Evolutionary conservation across 78 protist species (phyloP).

Genomic region (Emiliania huxleyi): DNA sequence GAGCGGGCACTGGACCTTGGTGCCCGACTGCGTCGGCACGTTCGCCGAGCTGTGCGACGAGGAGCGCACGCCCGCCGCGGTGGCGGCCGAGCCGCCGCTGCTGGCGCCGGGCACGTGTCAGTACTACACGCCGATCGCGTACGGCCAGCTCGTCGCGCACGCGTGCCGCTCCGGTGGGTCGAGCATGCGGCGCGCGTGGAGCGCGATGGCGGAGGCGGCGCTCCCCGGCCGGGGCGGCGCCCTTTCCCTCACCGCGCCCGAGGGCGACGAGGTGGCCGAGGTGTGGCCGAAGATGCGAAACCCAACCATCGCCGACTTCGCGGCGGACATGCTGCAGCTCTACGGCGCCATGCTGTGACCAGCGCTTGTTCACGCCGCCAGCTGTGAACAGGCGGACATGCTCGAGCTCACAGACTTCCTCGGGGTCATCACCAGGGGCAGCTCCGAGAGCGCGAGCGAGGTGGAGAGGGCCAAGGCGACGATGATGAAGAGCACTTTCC

Average conservation of each 20-base stretch:
- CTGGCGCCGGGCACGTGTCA: background rate
- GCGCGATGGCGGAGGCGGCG: background rate
- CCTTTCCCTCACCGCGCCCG: background rate
- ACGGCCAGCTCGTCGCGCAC: background rate
- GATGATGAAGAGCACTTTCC: background rate
- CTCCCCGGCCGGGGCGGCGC: background rate
- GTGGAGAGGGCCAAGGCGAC: background rate
- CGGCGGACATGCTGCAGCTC: background rate
- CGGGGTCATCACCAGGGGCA: background rate
- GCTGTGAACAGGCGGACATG: no score
- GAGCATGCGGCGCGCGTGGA: background rate
- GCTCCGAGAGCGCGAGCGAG: no score
- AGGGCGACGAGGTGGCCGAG: background rate
- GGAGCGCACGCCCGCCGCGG: background rate
- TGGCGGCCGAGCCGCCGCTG: background rate
- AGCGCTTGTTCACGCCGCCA: no score
- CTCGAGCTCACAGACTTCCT: background rate
- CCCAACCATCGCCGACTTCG: background rate
- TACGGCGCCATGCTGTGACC: no score
- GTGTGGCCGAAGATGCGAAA: background rate
- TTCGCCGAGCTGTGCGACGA: background rate
- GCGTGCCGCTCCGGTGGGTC: background rate
- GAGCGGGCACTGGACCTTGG: background rate
- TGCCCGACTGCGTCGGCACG: background rate
- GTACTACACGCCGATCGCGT: background rate